A percentile compares a stretch with the other conserved stretches of the same genome.
Evolutionary conservation across 2,329 filamentous ascomycete genomes (phyloP).

Genomic region (Fusarium sarcochroum): DNA sequence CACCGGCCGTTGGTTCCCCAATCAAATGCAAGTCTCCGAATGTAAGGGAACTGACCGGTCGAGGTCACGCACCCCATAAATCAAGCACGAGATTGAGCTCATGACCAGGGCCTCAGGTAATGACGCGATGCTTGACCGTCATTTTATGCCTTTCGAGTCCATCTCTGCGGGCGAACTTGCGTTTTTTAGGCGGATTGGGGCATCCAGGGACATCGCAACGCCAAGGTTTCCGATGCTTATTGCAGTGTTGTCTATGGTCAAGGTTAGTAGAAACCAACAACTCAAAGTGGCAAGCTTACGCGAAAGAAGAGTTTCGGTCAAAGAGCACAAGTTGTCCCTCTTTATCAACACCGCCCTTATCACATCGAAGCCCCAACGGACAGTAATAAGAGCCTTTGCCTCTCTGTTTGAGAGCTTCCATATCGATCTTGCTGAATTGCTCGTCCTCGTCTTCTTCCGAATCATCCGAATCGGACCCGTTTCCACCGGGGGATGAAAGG

Average conservation of each 20-base stretch:
- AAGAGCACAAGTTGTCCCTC: constrained; percentile 56
- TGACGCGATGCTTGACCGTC: constrained; percentile 56
- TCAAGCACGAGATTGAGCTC: constrained; percentile 29
- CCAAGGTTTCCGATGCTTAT: constrained; percentile 61
- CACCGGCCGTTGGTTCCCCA: constrained; percentile 43
- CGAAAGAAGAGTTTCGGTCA: constrained; percentile 60
- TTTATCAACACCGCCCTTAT: constrained; percentile 59
- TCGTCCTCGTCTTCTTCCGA: constrained; percentile 54
- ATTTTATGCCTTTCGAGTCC: constrained; percentile 59
- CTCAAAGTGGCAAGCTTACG: constrained; percentile 47
- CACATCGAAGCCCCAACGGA: constrained; percentile 54
- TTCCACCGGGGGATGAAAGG: constrained; percentile 28
- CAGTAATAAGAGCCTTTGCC: constrained; percentile 58
- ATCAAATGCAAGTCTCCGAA: constrained; percentile 39
- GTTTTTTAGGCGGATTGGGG: constrained; percentile 59
- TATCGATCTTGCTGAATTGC: constrained; percentile 54
- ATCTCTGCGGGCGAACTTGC: constrained; percentile 59
- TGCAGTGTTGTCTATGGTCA: constrained; percentile 57
- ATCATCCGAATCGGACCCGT: constrained; percentile 51
- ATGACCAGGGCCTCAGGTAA: constrained; percentile 44
- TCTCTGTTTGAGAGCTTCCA: constrained; percentile 57
- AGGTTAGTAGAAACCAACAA: constrained; percentile 37
- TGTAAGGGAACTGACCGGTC: constrained; percentile 47
- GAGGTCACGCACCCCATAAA: constrained; percentile 36
- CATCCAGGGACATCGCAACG: constrained; percentile 57